Evolutionary conservation across 345 rosid genomes (phyloP), one percentile per base, ranked within the genome.

Genomic region (Jatropha curcas): DNA sequence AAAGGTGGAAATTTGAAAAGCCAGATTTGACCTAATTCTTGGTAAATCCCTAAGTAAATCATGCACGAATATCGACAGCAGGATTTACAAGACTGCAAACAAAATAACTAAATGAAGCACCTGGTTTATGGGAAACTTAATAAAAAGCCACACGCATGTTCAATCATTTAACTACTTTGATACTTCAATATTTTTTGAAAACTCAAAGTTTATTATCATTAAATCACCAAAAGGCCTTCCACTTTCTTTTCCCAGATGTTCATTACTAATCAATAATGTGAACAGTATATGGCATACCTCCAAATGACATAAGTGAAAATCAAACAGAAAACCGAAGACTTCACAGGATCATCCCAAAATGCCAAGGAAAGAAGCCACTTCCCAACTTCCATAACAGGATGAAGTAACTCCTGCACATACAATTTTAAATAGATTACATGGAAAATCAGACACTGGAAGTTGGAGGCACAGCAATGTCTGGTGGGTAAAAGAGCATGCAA

Each of bases 301-400:
- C 79, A 90, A 46, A 96, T 87, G 75, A 91, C 76, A 78, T 71
- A 87, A 70, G 81, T 76, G 58, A 74, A 73, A 25, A 82, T 71
- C 87, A 93, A 80, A 82, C 97, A 91, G 84, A 96, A 96, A 3
- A 88, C 50, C 52, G 65, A 75, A 71, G 98, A 96, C 78, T 89
- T 91, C 68, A 72, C 46, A 56, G 91, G 85, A 77, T 91, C 89
- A 62, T 96, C 96, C 99, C 98, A 96, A 74, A 73, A 80, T 58
- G 81, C 67, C 81, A 91, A 66, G 72, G 85, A 84, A 60, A 85
- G 73, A 72, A 91, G 78, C 88, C 85, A 77, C 55, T 83, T 87
- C 77, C 94, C 84, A 33, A 84, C 76, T 71, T 92, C 94, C 71
- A 67, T 80, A 41, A 93, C 73, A 13, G 98, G 99, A 77, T 84